Evolutionary conservation across 1,284 basidiomycete genomes (phyloP).

Genomic region (Sporisorium reilianum): DNA sequence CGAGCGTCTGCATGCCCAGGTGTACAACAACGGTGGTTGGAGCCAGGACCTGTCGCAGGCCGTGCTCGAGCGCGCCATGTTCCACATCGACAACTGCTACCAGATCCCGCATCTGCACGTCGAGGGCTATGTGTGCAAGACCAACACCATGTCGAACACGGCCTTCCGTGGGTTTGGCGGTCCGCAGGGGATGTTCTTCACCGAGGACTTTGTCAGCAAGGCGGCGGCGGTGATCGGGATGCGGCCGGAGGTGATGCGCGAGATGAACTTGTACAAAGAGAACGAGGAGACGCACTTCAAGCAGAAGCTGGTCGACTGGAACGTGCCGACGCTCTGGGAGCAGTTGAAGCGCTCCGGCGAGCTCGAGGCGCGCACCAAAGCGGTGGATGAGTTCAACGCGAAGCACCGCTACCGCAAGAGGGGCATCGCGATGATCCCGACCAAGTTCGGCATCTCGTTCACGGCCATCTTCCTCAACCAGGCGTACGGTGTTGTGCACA

Average conservation of each 20-base stretch:
- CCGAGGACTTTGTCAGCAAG: constrained; percentile 66
- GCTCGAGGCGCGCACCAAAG: constrained; percentile 58
- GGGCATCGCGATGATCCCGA: constrained; percentile 67
- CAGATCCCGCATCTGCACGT: constrained; percentile 64
- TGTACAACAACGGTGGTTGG: constrained; percentile 70
- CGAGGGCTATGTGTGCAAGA: constrained; percentile 67
- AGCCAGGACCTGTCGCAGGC: constrained; percentile 69
- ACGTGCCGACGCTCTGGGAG: constrained; percentile 68
- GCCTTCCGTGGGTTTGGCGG: constrained; percentile 70
- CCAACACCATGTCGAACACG: constrained; percentile 70
- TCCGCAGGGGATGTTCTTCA: constrained; percentile 69
- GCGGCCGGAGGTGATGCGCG: constrained; percentile 66
- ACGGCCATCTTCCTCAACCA: constrained; percentile 69
- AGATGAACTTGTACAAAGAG: constrained; percentile 68
- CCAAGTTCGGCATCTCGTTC: constrained; percentile 69
- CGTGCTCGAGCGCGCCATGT: constrained; percentile 69
- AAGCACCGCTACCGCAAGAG: constrained; percentile 68
- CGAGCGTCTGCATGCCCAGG: constrained; percentile 63
- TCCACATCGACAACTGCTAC: constrained; percentile 68
- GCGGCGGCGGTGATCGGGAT: constrained; percentile 66
- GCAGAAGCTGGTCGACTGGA: constrained; percentile 69
- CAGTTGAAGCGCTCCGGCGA: constrained; percentile 58
- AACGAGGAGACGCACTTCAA: constrained; percentile 68
- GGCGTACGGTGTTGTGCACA: constrained; percentile 68
- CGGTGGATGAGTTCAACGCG: constrained; percentile 67